Conservation (phyloP, 495 filamentous ascomycete species). For the Penicillium longicatenatum region DNA sequence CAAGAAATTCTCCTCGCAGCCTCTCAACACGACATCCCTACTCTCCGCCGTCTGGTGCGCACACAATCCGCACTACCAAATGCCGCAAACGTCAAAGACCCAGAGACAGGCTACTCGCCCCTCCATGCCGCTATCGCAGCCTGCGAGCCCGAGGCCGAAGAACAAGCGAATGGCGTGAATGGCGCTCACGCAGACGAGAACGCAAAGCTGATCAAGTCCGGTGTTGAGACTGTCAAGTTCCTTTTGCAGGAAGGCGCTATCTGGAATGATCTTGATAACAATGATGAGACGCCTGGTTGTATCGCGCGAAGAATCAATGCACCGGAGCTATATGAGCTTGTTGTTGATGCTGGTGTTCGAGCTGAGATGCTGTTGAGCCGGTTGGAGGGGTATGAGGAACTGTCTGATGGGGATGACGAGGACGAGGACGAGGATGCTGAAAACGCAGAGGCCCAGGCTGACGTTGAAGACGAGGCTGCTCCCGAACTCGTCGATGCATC, state of each 20-base stretch:
- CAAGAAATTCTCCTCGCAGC: constrained; percentile 74
- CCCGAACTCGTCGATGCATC: constrained; percentile 37
- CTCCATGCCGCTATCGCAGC: constrained; percentile 89
- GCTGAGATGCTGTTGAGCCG: constrained; percentile 82
- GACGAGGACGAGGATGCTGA: constrained; percentile 42
- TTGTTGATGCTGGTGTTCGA: constrained; percentile 89
- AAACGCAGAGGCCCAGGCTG: constrained; percentile 19
- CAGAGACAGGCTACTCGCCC: constrained; percentile 81
- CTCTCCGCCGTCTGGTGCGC: constrained; percentile 74
- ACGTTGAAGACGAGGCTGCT: constrained; percentile 23
- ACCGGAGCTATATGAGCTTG: constrained; percentile 74
- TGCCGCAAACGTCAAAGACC: constrained; percentile 76
- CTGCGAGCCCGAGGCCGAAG: constrained; percentile 57
- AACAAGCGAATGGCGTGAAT: constrained; percentile 28
- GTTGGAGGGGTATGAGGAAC: constrained; percentile 73
- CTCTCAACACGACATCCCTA: constrained; percentile 75
- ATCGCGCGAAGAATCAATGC: constrained; percentile 72
- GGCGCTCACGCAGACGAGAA: constrained; percentile 17
- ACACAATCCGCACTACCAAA: constrained; percentile 48
- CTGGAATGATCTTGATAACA: constrained; percentile 91
- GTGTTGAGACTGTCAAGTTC: constrained; percentile 69
- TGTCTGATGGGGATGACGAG: constrained; percentile 64
- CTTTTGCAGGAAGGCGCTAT: constrained; percentile 87
- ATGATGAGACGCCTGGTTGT: constrained; percentile 90
- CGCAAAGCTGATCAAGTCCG: constrained; percentile 50